phyloP scores from a whole-genome alignment of 371 early-diverging fungal genomes.

The Lichtheimia hyalospora region DNA sequence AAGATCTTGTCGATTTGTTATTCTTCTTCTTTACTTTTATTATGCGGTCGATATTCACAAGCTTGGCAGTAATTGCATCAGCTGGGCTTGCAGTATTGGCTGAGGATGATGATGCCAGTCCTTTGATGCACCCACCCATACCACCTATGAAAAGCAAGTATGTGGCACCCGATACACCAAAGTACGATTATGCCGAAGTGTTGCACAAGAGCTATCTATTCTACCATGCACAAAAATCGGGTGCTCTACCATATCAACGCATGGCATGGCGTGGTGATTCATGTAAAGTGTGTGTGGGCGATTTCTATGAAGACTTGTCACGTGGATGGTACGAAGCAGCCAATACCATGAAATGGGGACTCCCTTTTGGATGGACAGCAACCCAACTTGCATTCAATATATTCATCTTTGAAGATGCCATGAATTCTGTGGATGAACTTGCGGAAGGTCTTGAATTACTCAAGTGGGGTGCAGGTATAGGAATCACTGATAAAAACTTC shows the following conservation, averaged over 20 bases:
- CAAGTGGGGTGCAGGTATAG: slow-evolving; percentile 52
- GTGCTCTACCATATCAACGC: slow-evolving; percentile 53
- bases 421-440: slow-evolving; percentile 51
- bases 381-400: slow-evolving; percentile 57
- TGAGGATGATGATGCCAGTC: slow-evolving; percentile 23
- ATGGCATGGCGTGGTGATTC: slow-evolving; percentile 62
- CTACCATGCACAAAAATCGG: slow-evolving; percentile 58
- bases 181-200: slow-evolving; percentile 57
- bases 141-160: slow-evolving; percentile 36
- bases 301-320: slow-evolving; percentile 55
- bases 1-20: too few relatives aligned
- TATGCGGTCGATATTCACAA: not conserved
- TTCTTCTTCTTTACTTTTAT: not conserved
- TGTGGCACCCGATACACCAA: slow-evolving; percentile 44
- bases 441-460: slow-evolving; percentile 52
- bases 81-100: slow-evolving; percentile 1
- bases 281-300: slow-evolving; percentile 54
- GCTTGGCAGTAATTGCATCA: slow-evolving; percentile 2
- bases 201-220: slow-evolving; percentile 57
- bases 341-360: slow-evolving; percentile 66
- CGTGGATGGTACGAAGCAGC: slow-evolving; percentile 67
- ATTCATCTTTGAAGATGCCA: slow-evolving; percentile 49
- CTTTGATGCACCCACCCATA: slow-evolving; percentile 25
- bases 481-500: not conserved
- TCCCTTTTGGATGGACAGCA: slow-evolving; percentile 53